phyloP scores from a whole-genome alignment of 495 filamentous ascomycete species.

The Xylaria palmicola region DNA sequence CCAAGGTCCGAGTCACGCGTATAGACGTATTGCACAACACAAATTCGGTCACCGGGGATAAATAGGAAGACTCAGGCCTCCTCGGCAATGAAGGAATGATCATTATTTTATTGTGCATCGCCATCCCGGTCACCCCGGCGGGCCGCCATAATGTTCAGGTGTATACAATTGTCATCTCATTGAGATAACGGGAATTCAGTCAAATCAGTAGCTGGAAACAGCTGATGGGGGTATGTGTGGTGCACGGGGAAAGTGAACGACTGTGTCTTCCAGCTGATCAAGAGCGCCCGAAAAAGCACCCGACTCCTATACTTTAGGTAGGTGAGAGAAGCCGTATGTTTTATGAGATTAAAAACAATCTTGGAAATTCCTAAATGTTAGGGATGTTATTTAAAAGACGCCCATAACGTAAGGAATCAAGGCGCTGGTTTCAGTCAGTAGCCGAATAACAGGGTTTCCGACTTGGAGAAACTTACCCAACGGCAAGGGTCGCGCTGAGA shows the following conservation, averaged over 20 bases:
- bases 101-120: conserved; percentile 28
- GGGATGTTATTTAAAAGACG: conserved; percentile 33
- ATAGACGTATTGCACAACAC: too few species aligned
- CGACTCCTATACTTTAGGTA: conserved; percentile 8
- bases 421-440: conserved; percentile 43
- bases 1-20: too few species aligned
- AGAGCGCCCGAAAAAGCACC: conserved; percentile 11
- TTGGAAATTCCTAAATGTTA: background rate
- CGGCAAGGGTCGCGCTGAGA: conserved; percentile 75
- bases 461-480: conserved; percentile 69
- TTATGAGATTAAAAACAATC: conserved; percentile 12
- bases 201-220: conserved; percentile 15
- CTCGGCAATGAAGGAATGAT: conserved; percentile 7
- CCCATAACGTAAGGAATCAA: conserved; percentile 56
- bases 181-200: conserved; percentile 21
- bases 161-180: conserved; percentile 31
- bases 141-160: conserved; percentile 11
- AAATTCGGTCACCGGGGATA: too few species aligned
- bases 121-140: conserved; percentile 15
- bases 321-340: conserved; percentile 10
- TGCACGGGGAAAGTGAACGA: conserved; percentile 20
- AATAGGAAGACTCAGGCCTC: background rate
- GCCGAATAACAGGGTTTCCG: conserved; percentile 7
- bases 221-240: conserved; percentile 29
- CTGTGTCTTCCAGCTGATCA: conserved; percentile 17